Evolutionary conservation across 2,329 filamentous ascomycete species (phyloP), one percentile per base, ranked within the genome.

Genomic region (Aspergillus niger): DNA sequence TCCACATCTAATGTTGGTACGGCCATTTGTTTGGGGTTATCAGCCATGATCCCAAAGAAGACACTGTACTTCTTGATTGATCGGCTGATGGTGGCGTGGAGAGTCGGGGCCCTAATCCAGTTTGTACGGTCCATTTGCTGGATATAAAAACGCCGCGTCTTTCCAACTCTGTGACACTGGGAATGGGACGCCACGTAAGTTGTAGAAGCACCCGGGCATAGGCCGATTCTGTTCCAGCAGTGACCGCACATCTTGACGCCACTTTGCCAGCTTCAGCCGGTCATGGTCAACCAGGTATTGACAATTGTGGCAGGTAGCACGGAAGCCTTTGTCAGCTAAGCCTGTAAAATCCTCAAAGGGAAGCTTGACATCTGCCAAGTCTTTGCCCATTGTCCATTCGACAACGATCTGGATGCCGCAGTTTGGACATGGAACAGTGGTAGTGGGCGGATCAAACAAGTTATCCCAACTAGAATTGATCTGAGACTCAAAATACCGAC

Each of bases 71-170:
- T 92, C 2, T 68, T 69, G 3, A 91, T 77, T 1, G 91, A 79
- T 0, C 90, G 83, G 0, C 72, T 63, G 84, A 91, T 90, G 0
- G 89, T 92, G 0, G 82, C 77, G 3, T 75, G 76, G 0, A 87
- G 82, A 0, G 86, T 80, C 0, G 90, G 89, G 24, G 87, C 90
- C 72, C 91, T 90, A 1, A 92, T 78, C 91, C 90, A 94, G 74
- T 91, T 89, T 44, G 93, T 85, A 65, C 83, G 81, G 65, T 84
- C 81, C 90, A 93, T 92, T 77, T 93, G 79, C 44, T 76, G 71
- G 8, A 17, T 30, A n/a, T 15, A 47, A 6, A n/a, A 48, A 30
- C 4, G 57, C 58, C 24, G 77, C 70, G 24, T 26, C 44, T 36
- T 47, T 39, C 41, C 41, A 44, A 20, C 41, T 44, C 41, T 24